Percentiles rank a stretch among this genome's conserved stretches.
Evolutionary conservation across 371 early-diverging fungal species (phyloP).

Genomic region (Syncephalastrum monosporum): DNA sequence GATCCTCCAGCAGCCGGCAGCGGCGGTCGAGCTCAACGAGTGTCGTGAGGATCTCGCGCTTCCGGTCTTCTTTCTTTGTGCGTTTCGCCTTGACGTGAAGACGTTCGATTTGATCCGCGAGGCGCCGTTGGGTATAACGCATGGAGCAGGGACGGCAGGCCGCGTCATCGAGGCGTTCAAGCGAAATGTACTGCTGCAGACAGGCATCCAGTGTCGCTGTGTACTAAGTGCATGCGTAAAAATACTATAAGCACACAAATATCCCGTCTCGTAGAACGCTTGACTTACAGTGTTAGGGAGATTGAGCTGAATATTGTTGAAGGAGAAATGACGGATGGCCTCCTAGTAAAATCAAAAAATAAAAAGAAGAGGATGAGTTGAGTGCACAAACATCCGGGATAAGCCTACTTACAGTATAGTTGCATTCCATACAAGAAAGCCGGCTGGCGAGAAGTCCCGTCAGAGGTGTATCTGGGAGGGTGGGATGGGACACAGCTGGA

Average conservation of each 20-base stretch:
- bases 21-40: conserved; percentile 24
- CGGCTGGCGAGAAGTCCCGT: conserved; percentile 70
- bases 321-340: conserved; percentile 74
- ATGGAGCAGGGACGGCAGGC: conserved; percentile 71
- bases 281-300: conserved; percentile 55
- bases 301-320: conserved; percentile 68
- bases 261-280: too few relatives aligned
- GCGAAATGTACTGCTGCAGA: conserved; percentile 55
- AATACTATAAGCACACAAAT: too few relatives aligned
- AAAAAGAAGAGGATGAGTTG: conserved; percentile 1
- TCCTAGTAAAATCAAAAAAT: conserved; percentile 31
- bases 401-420: conserved; percentile 55
- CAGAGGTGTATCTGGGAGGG: conserved; percentile 55
- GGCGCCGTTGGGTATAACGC: conserved; percentile 37
- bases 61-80: conserved; percentile 29
- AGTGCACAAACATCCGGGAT: neutral
- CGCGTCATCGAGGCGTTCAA: conserved; percentile 71
- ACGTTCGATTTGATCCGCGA: conserved; percentile 33
- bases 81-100: conserved; percentile 40
- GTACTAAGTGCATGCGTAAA: conserved; percentile 13
- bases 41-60: conserved; percentile 22
- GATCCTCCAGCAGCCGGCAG: conserved; percentile 5
- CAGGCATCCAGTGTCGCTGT: conserved; percentile 61
- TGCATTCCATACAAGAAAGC: conserved; percentile 75
- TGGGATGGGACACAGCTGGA: too few relatives aligned